These are phyloP conservation scores for Colletotrichum sp. DNA, from an alignment of 2,329 filamentous ascomycete species.

Conservation along the genomic window DNA sequence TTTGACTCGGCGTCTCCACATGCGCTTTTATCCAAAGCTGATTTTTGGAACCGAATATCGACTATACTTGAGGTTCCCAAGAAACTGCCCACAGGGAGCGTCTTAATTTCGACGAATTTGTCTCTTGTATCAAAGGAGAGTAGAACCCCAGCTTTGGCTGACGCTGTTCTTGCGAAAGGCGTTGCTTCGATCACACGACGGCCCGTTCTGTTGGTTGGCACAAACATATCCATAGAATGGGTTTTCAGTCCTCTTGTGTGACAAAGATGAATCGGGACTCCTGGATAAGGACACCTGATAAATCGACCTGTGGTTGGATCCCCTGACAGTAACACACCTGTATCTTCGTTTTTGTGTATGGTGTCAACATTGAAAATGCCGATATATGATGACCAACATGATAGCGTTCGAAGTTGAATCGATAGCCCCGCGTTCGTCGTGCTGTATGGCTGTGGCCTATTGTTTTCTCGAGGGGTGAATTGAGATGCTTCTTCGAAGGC, in stretches of 20 bases:
- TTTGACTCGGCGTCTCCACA: background rate
- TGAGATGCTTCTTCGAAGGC: background rate
- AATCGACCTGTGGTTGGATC: background rate
- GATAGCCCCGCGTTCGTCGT: background rate
- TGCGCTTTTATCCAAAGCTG: background rate
- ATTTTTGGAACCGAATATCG: background rate
- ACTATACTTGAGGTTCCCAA: background rate
- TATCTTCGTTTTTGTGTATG: background rate
- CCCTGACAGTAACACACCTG: background rate
- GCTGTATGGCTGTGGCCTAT: background rate
- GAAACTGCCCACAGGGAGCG: background rate
- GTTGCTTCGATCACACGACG: background rate
- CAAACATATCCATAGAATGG: background rate
- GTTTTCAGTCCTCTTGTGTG: background rate
- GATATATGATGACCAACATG: background rate
- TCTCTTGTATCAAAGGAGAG: background rate
- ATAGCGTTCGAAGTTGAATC: background rate
- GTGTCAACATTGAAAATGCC: background rate
- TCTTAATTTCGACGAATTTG: background rate
- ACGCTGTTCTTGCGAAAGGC: background rate
- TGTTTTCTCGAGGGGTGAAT: background rate
- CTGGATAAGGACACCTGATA: background rate
- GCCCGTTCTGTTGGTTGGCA: background rate
- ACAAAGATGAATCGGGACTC: background rate
- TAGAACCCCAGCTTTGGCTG: background rate